Base-by-base conservation (phyloP, 225 moss, liverwort and hornwort species). In the Bryum argenteum region DNA sequence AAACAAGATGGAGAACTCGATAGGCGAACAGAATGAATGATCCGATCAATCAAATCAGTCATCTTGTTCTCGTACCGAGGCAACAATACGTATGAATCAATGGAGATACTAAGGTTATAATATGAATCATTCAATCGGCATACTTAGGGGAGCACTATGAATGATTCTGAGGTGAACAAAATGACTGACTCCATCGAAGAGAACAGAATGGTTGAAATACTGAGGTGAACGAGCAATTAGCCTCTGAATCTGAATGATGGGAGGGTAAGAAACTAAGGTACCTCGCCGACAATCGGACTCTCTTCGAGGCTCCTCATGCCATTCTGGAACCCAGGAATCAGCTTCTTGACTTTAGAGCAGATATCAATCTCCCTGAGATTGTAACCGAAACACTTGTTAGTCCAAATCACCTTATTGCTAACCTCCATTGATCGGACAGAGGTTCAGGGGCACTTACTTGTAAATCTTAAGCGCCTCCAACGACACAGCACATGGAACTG, bases 401-500 rank as follows among this genome's bases (percentile, higher is more conserved):
- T 38, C 15, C 12, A 41, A 64, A 65, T 47, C 75, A 33, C 33
- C 33, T 33, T 33, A 5, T 33, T 33, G 7, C 33, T 33, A 2
- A n/a, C n/a, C n/a, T n/a, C n/a, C n/a, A 33, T 48, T 17, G 17
- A 17, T 48, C 48, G 16, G 6, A 48, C 17, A 48, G 48, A 17
- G 48, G 48, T 42, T 15, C 9, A 57, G 50, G 14, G 26, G 47
- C 58, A 69, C 89, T 40, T 82, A 97, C 97, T 94, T 91, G 77
- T 94, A 98, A 21, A 98, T 91, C 52, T 81, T 82, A 65, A 98
- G 21, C 38, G 85, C 70, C 78, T 98, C 94, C 88, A 98, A 79
- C 0, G 92, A 77, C 73, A 98, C 84, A 38, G 98, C 94, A 83
- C 90, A 92, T 41, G 94, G 65, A 60, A 98, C 92, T 77, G 98